phyloP scores from a whole-genome alignment of 345 rosid species.

The Populus nigra region DNA sequence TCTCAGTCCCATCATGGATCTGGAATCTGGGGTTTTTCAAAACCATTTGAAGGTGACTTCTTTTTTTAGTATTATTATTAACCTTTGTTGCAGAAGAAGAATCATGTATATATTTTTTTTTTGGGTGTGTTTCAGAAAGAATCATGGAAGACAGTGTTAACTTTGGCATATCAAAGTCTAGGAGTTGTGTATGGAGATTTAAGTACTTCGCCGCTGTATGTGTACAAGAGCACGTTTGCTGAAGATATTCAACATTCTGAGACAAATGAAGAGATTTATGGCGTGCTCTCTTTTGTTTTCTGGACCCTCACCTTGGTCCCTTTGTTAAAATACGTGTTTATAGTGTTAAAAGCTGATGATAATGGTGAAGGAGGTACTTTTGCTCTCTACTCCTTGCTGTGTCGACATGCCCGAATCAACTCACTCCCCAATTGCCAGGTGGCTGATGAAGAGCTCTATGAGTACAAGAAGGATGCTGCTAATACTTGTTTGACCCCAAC shows the following conservation, averaged over 20 bases:
- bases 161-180: conserved; percentile 78
- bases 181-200: conserved; percentile 98
- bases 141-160: conserved; percentile 77
- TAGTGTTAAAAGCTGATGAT: conserved; percentile 83
- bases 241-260: conserved; percentile 71
- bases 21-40: conserved; percentile 44
- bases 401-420: conserved; percentile 86
- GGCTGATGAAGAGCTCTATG: conserved; percentile 68
- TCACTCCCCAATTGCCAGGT: conserved; percentile 73
- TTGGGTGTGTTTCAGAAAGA: conserved; percentile 46
- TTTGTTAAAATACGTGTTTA: conserved; percentile 71
- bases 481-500: conserved; percentile 30
- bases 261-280: conserved; percentile 84
- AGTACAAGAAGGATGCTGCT: conserved; percentile 55
- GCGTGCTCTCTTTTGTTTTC: conserved; percentile 79
- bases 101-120: neutral
- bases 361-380: conserved; percentile 95
- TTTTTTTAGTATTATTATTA: conserved; percentile 6
- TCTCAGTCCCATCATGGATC: conserved; percentile 52
- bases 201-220: conserved; percentile 81
- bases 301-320: conserved; percentile 94
- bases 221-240: conserved; percentile 74
- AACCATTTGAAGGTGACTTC: conserved; percentile 47
- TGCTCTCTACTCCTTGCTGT: conserved; percentile 80
- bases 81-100: neutral